Percentiles rank a stretch among this genome's conserved stretches.
Evolutionary conservation across 345 rosid genomes (phyloP).

Genomic region (Populus simonii): DNA sequence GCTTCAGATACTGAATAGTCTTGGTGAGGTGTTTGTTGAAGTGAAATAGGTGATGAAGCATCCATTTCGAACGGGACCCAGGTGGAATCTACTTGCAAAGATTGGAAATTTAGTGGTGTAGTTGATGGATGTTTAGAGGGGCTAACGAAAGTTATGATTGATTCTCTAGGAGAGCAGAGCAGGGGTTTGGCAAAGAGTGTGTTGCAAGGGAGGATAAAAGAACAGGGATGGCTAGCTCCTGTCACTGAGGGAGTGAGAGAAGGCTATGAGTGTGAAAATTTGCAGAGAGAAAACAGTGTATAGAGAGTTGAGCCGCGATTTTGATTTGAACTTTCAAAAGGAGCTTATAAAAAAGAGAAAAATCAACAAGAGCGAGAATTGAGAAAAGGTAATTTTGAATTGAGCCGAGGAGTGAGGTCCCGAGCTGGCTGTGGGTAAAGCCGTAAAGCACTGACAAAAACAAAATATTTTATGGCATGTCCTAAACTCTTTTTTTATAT

Average conservation of each 20-base stretch:
- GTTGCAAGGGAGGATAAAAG: background rate
- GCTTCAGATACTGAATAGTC: conserved; percentile 25
- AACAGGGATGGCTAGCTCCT: background rate
- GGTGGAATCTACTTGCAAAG: conserved; percentile 12
- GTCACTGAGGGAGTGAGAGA: background rate
- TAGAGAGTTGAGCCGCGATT: conserved; percentile 12
- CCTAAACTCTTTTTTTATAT: too few species aligned
- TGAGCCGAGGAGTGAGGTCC: background rate
- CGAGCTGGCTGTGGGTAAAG: background rate
- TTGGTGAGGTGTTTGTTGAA: conserved; percentile 31
- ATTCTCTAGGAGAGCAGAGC: too few species aligned
- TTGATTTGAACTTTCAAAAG: conserved; percentile 19
- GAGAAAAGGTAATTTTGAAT: conserved; percentile 9
- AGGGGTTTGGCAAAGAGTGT: background rate
- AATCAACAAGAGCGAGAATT: background rate
- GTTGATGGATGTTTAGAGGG: background rate
- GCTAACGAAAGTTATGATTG: background rate
- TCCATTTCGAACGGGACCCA: conserved; percentile 17
- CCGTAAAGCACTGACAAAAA: too few species aligned
- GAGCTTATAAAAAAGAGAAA: conserved; percentile 7
- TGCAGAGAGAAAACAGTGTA: background rate
- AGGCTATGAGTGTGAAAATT: background rate
- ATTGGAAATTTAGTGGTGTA: background rate
- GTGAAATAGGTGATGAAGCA: conserved; percentile 41
- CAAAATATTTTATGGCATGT: too few species aligned